These are phyloP conservation scores for Penicillium argentinense DNA, from an alignment of 495 filamentous ascomycete species.

Conservation along the genomic window DNA sequence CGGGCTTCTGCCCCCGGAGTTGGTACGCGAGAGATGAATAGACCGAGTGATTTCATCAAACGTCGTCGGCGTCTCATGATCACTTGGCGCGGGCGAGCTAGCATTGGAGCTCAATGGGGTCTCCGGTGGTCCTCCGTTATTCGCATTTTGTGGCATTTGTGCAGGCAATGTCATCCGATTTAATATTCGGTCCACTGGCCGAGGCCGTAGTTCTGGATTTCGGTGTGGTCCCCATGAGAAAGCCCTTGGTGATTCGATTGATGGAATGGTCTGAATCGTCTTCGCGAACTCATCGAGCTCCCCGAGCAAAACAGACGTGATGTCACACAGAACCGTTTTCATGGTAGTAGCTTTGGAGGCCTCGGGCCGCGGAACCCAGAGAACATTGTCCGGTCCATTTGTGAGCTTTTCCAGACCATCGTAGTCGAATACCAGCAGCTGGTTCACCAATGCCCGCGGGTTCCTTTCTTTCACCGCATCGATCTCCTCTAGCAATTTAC, in stretches of 20 bases:
- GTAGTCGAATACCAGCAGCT: slow-evolving; percentile 78
- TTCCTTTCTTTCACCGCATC: slow-evolving; percentile 57
- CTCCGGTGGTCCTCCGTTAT: slow-evolving; percentile 48
- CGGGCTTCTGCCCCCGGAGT: slow-evolving; percentile 29
- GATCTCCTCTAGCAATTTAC: slow-evolving; percentile 67
- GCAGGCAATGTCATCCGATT: slow-evolving; percentile 82
- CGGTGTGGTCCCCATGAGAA: slow-evolving; percentile 48
- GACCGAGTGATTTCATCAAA: slow-evolving; percentile 68
- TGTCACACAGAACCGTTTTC: slow-evolving; percentile 91
- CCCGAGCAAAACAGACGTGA: slow-evolving; percentile 78
- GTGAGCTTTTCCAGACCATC: slow-evolving; percentile 37
- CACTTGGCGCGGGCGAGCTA: slow-evolving; percentile 44
- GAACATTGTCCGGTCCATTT: slow-evolving; percentile 52
- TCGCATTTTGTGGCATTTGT: slow-evolving; percentile 55
- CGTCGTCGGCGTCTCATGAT: slow-evolving; percentile 61
- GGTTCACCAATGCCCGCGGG: slow-evolving; percentile 73
- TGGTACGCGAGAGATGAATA: slow-evolving; percentile 45
- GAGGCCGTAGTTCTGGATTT: slow-evolving; percentile 44
- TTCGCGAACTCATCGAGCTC: slow-evolving; percentile 87
- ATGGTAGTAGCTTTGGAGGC: slow-evolving; percentile 81
- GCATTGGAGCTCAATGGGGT: slow-evolving; percentile 51
- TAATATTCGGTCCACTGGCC: slow-evolving; percentile 43
- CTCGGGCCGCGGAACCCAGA: slow-evolving; percentile 70
- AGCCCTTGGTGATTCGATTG: slow-evolving; percentile 72
- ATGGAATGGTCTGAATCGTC: slow-evolving; percentile 74